Conservation (phyloP, 2,329 filamentous ascomycete species). For the Diatrype stigma region DNA sequence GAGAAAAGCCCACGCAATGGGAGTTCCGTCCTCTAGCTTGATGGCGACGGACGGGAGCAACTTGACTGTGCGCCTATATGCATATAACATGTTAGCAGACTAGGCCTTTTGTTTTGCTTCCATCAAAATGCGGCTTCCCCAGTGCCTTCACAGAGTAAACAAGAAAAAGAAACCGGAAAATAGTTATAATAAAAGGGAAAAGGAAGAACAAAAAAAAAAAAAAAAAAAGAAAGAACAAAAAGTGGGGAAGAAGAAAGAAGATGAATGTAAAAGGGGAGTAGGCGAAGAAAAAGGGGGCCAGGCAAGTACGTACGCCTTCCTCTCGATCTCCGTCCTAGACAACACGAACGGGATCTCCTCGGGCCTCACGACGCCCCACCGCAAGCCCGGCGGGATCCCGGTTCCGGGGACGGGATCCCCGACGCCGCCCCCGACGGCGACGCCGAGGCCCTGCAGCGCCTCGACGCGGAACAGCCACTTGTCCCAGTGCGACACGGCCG, state of each 20-base stretch:
- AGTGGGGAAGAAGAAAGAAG: neutral
- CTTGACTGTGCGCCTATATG: constrained; percentile 35
- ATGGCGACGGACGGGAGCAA: constrained; percentile 44
- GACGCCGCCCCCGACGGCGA: neutral
- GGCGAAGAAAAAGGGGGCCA: too few relatives aligned
- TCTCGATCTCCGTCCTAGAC: constrained; percentile 51
- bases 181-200: too few relatives aligned
- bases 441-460: constrained; percentile 33
- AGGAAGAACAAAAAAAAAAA: neutral
- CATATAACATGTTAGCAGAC: constrained; percentile 2
- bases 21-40: constrained; percentile 39
- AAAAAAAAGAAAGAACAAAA: neutral
- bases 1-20: constrained; percentile 63
- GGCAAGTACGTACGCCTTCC: constrained; percentile 42
- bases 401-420: too few relatives aligned
- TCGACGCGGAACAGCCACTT: constrained; percentile 56
- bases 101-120: too few relatives aligned
- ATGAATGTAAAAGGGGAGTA: too few relatives aligned
- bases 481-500: constrained; percentile 34
- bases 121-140: too few relatives aligned
- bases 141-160: too few relatives aligned
- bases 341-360: constrained; percentile 54
- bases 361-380: constrained; percentile 50
- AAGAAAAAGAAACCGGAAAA: neutral
- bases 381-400: constrained; percentile 45